Percentiles rank a stretch among this genome's conserved stretches.
phyloP scores from a whole-genome alignment of 2,329 filamentous ascomycete species.

The Exophiala mesophila region DNA sequence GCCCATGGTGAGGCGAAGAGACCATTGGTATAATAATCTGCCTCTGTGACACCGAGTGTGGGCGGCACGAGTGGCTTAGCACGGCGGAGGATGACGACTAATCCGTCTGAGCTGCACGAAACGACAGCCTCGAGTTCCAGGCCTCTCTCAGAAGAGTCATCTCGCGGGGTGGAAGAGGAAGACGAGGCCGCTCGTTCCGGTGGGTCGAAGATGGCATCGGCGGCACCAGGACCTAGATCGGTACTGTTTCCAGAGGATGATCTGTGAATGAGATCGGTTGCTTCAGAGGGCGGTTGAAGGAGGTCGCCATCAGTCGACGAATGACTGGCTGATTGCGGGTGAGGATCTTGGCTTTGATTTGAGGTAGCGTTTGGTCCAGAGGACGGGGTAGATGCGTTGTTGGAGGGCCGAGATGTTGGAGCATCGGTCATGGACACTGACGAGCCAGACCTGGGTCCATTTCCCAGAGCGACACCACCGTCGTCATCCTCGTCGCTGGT shows the following conservation, averaged over 20 bases:
- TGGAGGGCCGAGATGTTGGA: conserved; percentile 12
- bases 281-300: not conserved
- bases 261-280: conserved; percentile 1
- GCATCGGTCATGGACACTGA: conserved; percentile 35
- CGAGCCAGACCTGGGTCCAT: conserved; percentile 23
- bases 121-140: conserved; percentile 85
- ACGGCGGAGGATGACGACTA: conserved; percentile 73
- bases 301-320: not conserved
- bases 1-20: conserved; percentile 80
- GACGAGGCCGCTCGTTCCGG: conserved; percentile 26
- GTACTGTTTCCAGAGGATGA: conserved; percentile 42
- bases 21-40: conserved; percentile 51
- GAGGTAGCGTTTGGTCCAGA: not conserved
- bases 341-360: not conserved
- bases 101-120: conserved; percentile 81
- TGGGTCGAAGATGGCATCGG: conserved; percentile 43
- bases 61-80: conserved; percentile 66
- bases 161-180: conserved; percentile 19
- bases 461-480: conserved; percentile 44
- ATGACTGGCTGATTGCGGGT: not conserved
- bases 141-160: conserved; percentile 27
- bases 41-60: conserved; percentile 45
- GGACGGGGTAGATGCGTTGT: not conserved
- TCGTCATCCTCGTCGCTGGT: conserved; percentile 44
- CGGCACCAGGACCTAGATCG: conserved; percentile 34